Evolutionary conservation across 768 basidiomycete species (phyloP), one percentile per base, ranked within the genome.

Genomic region (Leucosporidium creatinivorum): DNA sequence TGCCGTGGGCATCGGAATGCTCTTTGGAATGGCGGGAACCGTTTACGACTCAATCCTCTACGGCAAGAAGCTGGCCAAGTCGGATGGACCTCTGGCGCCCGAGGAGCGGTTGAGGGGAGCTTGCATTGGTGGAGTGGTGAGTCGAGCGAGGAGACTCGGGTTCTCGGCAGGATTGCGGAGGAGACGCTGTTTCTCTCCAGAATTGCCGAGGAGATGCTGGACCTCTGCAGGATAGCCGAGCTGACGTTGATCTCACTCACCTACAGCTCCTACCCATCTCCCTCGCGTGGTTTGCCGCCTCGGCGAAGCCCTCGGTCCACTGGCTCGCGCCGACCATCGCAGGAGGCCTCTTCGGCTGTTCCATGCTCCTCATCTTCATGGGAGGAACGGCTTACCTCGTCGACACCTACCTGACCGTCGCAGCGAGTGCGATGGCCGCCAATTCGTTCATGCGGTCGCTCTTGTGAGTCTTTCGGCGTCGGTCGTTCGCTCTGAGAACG

Each of bases 311-410:
- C 1, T 26, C n/a, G 23, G 74, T 86, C 0, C 87, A 84, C 74
- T 88, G 85, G 84, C 83, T 86, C 66, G 84, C 85, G 5, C 85
- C 87, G 18, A 84, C 89, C 76, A 76, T 88, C 51, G 84, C 84
- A n/a, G 26, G 84, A 25, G 79, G 83, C 21, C 86, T 87, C 23
- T 88, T 89, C 76, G 89, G 88, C 26, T 64, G 63, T 23, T 84
- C 85, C 19, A 82, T 86, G 65, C 81, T 86, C n/a, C 80, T 85
- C 69, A 83, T 89, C 66, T 80, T 88, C 78, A 66, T 63, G 58
- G n/a, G n/a, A 23, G 55, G 55, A 26, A 19, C 30, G 18, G n/a
- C 50, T 4, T 66, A 62, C 63, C 58, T 66, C 54, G 26, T 66
- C 62, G 62, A 72, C 62, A 66, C 60, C 18, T 76, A 75, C 69